Percentiles rank a stretch among this genome's conserved stretches.
phyloP scores from a whole-genome alignment of 1,284 basidiomycete genomes.

The Rhizoctonia solani region DNA sequence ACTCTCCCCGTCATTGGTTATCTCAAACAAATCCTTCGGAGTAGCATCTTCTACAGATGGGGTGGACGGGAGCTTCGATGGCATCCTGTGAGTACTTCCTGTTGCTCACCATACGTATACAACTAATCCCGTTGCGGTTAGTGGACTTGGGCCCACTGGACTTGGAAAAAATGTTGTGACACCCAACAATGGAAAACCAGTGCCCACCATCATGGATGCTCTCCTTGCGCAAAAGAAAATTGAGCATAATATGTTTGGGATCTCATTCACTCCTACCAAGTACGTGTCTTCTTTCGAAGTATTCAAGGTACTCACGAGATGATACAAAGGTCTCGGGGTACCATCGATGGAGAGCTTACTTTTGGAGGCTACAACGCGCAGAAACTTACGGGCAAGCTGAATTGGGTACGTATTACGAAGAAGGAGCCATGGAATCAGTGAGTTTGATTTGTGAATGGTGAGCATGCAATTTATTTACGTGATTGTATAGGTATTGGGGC shows the following conservation, averaged over 20 bases:
- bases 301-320: not conserved
- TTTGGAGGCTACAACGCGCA: conserved; percentile 12
- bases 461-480: no score
- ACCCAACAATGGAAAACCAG: not conserved
- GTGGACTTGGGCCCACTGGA: conserved; percentile 8
- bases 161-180: conserved; percentile 1
- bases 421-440: conserved; percentile 10
- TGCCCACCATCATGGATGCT: conserved; percentile 26
- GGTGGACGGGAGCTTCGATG: conserved; percentile 12
- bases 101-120: not conserved
- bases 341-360: not conserved
- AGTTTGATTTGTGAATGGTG: not conserved
- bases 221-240: conserved; percentile 31
- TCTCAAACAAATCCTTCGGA: conserved; percentile 23
- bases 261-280: conserved; percentile 19
- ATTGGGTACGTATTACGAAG: conserved; percentile 26
- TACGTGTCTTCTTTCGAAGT: not conserved
- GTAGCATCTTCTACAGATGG: conserved; percentile 15
- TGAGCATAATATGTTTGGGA: conserved; percentile 3
- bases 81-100: conserved; percentile 12
- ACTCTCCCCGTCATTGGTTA: conserved; percentile 3
- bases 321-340: not conserved
- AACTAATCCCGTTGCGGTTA: not conserved
- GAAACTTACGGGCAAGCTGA: conserved; percentile 25
- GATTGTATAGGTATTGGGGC: conserved; percentile 17